Percentiles rank a stretch among this genome's conserved stretches.
These are phyloP conservation scores for Gynostemma pentaphyllum DNA, from an alignment of 306 rosid genomes.

Conservation along the genomic window DNA sequence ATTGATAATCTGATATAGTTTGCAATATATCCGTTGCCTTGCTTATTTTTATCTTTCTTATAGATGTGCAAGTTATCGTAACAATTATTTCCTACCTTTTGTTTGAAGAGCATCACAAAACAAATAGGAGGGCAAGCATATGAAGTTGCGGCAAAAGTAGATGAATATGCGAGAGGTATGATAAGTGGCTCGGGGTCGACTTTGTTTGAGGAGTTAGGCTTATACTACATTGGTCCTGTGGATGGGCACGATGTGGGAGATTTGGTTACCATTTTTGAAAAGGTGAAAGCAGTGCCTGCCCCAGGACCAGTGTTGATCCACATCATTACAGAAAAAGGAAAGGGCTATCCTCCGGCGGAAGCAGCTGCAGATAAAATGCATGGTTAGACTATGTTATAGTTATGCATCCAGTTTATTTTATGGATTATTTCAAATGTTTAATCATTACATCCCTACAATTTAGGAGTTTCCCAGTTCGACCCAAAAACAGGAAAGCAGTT, in stretches of 20 bases:
- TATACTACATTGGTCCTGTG: slow-evolving; percentile 77
- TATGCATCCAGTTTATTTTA: not conserved
- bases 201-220: slow-evolving; percentile 68
- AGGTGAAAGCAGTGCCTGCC: slow-evolving; percentile 54
- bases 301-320: slow-evolving; percentile 89
- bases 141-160: slow-evolving; percentile 69
- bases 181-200: slow-evolving; percentile 51
- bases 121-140: slow-evolving; percentile 55
- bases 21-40: not conserved
- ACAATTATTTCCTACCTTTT: not conserved
- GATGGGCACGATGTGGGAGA: slow-evolving; percentile 74
- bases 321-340: slow-evolving; percentile 81
- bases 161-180: slow-evolving; percentile 64
- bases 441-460: slow-evolving; percentile 1
- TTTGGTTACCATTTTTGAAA: slow-evolving; percentile 49
- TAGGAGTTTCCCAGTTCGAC: slow-evolving; percentile 85
- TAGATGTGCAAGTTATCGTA: not conserved
- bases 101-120: slow-evolving; percentile 40
- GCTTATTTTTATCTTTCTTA: too few species aligned
- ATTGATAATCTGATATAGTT: not conserved
- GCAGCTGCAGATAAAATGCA: slow-evolving; percentile 81
- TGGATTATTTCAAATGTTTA: not conserved
- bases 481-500: slow-evolving; percentile 73
- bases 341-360: slow-evolving; percentile 91
- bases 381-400: slow-evolving; percentile 29